Evolutionary conservation across 192 early-diverging fungal species (phyloP).

Genomic region (Mortierella hygrophila): DNA sequence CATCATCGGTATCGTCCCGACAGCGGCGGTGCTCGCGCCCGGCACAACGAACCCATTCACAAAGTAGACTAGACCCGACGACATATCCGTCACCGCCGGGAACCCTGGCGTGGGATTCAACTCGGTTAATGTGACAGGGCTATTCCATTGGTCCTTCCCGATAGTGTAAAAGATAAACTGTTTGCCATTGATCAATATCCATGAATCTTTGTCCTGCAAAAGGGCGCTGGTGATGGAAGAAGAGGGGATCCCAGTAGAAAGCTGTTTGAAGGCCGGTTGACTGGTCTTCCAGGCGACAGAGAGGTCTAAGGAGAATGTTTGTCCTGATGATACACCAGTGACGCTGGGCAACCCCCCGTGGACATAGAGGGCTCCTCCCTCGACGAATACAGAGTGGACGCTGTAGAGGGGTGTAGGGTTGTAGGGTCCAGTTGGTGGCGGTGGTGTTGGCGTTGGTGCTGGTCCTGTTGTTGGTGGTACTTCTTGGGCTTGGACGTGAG

Average conservation of each 20-base stretch:
- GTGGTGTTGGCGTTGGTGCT: not conserved
- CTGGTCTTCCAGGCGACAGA: constrained; percentile 17
- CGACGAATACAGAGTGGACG: not conserved
- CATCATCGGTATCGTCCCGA: not conserved
- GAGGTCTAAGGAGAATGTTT: constrained; percentile 27
- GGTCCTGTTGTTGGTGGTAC: not conserved
- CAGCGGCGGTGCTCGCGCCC: not conserved
- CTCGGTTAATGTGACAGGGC: not conserved
- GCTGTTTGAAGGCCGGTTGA: constrained; percentile 1
- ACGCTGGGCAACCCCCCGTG: not conserved
- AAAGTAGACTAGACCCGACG: not conserved
- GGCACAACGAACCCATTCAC: constrained; percentile 5
- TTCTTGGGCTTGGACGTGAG: not conserved
- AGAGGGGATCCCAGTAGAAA: not conserved
- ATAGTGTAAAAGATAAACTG: not conserved
- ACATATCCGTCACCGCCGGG: not conserved
- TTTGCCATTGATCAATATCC: not conserved
- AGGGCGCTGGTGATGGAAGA: not conserved
- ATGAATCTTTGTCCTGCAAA: not conserved
- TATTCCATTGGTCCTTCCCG: not conserved
- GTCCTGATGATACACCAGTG: not conserved
- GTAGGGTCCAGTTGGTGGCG: not conserved
- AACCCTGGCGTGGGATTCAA: not conserved
- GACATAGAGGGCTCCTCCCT: constrained; percentile 1
- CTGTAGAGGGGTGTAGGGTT: not conserved